A percentile compares a stretch with the other conserved stretches of the same genome.
Conservation (phyloP, 2,329 filamentous ascomycete species). For the Rhexocercosporidium sp. region DNA sequence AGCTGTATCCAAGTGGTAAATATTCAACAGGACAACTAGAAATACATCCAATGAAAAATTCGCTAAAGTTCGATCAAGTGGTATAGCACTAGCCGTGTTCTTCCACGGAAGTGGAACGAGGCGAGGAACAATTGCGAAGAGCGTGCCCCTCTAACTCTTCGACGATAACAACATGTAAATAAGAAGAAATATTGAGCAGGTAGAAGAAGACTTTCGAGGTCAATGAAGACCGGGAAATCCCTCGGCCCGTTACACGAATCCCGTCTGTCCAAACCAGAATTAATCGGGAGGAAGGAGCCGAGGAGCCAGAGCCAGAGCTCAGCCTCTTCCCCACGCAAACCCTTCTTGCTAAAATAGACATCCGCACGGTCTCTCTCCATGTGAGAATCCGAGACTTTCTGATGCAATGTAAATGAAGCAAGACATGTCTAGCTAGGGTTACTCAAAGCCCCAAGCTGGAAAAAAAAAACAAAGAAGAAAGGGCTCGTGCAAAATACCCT, state of each 20-base stretch:
- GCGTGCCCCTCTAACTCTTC: too few species aligned
- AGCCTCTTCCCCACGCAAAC: background rate
- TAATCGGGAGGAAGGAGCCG: too few species aligned
- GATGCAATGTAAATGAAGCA: background rate
- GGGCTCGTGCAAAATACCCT: background rate
- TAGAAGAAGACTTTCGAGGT: background rate
- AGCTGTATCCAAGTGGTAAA: background rate
- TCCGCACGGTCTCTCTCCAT: background rate
- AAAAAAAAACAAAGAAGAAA: too few species aligned
- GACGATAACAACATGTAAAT: background rate
- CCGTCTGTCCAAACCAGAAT: background rate
- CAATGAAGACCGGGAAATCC: background rate
- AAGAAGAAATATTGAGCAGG: background rate
- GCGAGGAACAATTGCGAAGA: too few species aligned
- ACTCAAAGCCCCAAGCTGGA: background rate
- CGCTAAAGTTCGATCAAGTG: background rate
- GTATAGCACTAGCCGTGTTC: background rate
- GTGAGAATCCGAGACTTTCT: background rate
- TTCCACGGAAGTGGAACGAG: background rate
- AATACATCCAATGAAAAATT: background rate
- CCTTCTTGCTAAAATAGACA: background rate
- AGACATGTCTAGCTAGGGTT: background rate
- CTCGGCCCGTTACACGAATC: background rate
- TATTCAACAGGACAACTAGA: background rate
- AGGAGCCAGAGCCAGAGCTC: too few species aligned